Conservation (phyloP, 75 land plant genomes). For the Larix kaempferi region DNA sequence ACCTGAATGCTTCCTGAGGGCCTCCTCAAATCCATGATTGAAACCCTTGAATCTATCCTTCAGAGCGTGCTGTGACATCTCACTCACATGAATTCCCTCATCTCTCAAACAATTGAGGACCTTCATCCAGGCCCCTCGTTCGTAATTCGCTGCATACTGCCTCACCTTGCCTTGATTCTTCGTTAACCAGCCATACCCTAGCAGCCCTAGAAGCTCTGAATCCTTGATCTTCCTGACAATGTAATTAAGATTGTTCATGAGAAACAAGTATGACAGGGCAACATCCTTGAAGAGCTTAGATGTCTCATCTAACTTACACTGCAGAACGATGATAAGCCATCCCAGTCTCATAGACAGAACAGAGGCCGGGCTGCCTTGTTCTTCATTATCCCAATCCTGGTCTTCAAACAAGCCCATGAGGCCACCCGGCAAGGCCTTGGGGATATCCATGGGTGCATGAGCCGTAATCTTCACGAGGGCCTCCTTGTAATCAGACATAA, state of each 20-base stretch:
- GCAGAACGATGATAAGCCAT: constrained; percentile 56
- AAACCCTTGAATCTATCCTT: constrained; percentile 24
- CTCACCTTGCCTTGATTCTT: constrained; percentile 49
- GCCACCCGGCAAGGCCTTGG: too few species aligned
- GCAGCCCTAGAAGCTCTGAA: constrained; percentile 30
- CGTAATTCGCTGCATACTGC: constrained; percentile 53
- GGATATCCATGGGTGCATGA: too few species aligned
- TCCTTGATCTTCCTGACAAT: constrained; percentile 36
- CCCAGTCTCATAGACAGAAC: constrained; percentile 41
- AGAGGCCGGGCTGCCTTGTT: constrained; percentile 7
- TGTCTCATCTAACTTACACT: constrained; percentile 60
- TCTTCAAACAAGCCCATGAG: too few species aligned
- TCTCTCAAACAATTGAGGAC: constrained; percentile 18
- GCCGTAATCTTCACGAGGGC: too few species aligned
- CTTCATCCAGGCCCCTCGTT: constrained; percentile 55
- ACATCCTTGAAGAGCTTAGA: constrained; percentile 51
- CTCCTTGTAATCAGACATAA: too few species aligned
- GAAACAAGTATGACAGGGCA: constrained; percentile 50
- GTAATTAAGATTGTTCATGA: constrained; percentile 67
- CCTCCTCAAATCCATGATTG: constrained; percentile 34
- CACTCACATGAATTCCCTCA: constrained; percentile 8
- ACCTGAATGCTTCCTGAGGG: constrained; percentile 22
- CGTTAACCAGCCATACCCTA: constrained; percentile 66
- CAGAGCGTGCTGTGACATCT: constrained; percentile 7
- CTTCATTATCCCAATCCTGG: too few species aligned